These are phyloP conservation scores for Irpex sp. DNA, from an alignment of 1,284 basidiomycete genomes.

Conservation along the genomic window DNA sequence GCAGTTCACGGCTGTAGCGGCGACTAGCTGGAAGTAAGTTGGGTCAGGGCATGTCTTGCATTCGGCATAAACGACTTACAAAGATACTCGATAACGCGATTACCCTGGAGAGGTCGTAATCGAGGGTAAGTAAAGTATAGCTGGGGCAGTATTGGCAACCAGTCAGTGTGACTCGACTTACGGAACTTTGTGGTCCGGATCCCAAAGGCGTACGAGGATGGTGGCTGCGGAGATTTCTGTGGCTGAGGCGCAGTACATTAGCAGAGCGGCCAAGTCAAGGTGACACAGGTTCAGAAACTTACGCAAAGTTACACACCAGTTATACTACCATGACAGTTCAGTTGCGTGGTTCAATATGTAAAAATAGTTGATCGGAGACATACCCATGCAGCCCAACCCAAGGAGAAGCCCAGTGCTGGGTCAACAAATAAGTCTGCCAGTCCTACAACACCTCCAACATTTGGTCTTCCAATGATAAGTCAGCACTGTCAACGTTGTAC, in stretches of 20 bases:
- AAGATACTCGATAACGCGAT: constrained; percentile 18
- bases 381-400: constrained; percentile 30
- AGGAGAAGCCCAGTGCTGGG: constrained; percentile 25
- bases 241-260: constrained; percentile 12
- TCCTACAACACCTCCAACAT: constrained; percentile 81
- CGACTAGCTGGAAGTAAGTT: constrained; percentile 68
- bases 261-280: neutral
- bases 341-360: neutral
- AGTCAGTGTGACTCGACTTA: constrained; percentile 7
- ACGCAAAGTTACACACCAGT: constrained; percentile 30
- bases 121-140: neutral
- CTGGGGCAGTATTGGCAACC: neutral
- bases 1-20: constrained; percentile 46
- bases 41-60: neutral
- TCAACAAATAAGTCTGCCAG: constrained; percentile 46
- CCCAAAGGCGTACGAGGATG: constrained; percentile 23
- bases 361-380: neutral
- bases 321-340: constrained; percentile 18
- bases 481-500: constrained; percentile 15
- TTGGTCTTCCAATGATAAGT: constrained; percentile 41
- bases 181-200: constrained; percentile 14
- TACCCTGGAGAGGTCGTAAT: constrained; percentile 7
- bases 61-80: constrained; percentile 13
- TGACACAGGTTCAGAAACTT: constrained; percentile 1
- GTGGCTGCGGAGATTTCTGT: constrained; percentile 28